Evolutionary conservation across 257 asterid species (phyloP).

Genomic region (Fraxinus pennsylvanica): DNA sequence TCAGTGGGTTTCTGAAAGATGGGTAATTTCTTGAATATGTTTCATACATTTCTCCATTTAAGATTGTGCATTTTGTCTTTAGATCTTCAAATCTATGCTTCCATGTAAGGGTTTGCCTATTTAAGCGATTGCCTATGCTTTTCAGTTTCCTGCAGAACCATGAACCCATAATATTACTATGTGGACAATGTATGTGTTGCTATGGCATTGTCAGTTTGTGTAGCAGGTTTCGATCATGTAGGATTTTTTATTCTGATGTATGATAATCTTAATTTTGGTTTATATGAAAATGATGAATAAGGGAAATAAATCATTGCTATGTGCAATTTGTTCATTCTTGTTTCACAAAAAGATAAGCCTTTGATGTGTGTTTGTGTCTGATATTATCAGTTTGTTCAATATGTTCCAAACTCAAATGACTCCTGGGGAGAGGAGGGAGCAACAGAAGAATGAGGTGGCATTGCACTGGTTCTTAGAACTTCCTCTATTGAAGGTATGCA

Average conservation of each 20-base stretch:
- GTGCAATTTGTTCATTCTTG: neutral
- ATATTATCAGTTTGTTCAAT: neutral
- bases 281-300: neutral
- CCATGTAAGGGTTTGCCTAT: neutral
- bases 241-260: slow-evolving; percentile 8
- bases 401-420: neutral
- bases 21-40: slow-evolving; percentile 52
- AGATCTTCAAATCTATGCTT: slow-evolving; percentile 5
- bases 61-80: neutral
- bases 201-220: slow-evolving; percentile 16
- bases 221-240: slow-evolving; percentile 17
- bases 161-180: neutral
- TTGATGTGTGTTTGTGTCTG: neutral
- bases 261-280: slow-evolving; percentile 11
- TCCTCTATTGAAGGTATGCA: too few species aligned
- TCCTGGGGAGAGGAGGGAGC: too few species aligned
- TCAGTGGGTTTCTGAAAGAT: slow-evolving; percentile 65
- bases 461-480: too few species aligned
- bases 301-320: slow-evolving; percentile 16
- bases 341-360: neutral
- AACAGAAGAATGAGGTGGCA: too few species aligned
- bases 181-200: slow-evolving; percentile 4
- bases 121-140: slow-evolving; percentile 1
- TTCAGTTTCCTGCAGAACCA: neutral
- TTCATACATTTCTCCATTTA: slow-evolving; percentile 6